Conservation (phyloP, 257 asterid species). For the Penstemon davidsonii region DNA sequence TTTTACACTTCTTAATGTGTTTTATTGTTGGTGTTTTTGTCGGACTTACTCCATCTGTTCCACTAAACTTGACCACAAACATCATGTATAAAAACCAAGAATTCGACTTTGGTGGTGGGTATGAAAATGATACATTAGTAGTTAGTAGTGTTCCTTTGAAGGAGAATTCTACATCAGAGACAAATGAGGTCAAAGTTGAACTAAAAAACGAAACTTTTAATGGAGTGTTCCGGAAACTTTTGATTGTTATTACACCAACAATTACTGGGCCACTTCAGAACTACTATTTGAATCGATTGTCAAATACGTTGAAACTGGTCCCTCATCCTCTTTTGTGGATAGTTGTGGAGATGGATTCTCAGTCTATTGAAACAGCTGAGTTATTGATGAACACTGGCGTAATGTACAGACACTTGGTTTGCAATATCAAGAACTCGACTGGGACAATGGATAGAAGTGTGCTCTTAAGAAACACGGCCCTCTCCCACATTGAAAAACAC, state of each 20-base stretch:
- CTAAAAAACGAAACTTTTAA: constrained; percentile 20
- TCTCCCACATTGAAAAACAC: constrained; percentile 69
- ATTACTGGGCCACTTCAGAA: constrained; percentile 49
- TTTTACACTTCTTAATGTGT: constrained; percentile 56
- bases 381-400: constrained; percentile 66
- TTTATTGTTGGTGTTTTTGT: constrained; percentile 56
- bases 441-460: constrained; percentile 41
- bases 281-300: constrained; percentile 57
- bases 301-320: constrained; percentile 51
- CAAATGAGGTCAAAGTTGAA: constrained; percentile 26
- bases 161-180: constrained; percentile 31
- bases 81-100: constrained; percentile 40
- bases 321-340: constrained; percentile 72
- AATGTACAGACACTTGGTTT: constrained; percentile 68
- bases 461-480: constrained; percentile 59
- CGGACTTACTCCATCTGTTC: constrained; percentile 62
- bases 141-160: constrained; percentile 25
- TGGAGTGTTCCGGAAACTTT: constrained; percentile 46
- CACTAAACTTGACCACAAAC: constrained; percentile 38
- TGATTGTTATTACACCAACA: constrained; percentile 70
- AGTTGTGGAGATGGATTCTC: constrained; percentile 71
- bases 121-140: constrained; percentile 30
- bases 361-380: constrained; percentile 62
- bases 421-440: constrained; percentile 42
- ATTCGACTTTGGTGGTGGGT: constrained; percentile 36